Percentiles rank a stretch among this genome's conserved stretches.
Evolutionary conservation across 2,329 filamentous ascomycete species (phyloP).

Genomic region (Colletotrichum paranaense): DNA sequence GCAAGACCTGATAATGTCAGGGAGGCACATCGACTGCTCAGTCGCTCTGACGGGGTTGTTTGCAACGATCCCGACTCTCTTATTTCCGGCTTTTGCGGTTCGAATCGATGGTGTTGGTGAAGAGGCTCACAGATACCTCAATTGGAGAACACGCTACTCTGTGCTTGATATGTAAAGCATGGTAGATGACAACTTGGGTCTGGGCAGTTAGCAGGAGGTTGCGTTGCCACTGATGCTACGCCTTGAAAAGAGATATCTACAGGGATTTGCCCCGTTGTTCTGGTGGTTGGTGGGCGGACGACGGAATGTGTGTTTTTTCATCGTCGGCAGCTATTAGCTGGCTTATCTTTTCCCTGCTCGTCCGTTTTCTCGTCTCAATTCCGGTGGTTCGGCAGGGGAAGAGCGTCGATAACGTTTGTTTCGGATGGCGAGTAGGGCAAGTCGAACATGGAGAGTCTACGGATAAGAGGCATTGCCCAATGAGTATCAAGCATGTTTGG

Average conservation of each 20-base stretch:
- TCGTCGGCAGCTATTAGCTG: not conserved
- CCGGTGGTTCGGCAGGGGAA: not conserved
- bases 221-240: not conserved
- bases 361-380: not conserved
- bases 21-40: not conserved
- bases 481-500: not conserved
- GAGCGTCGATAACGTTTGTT: conserved; percentile 11
- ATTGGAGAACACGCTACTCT: too few relatives aligned
- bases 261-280: conserved; percentile 12
- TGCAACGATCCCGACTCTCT: too few relatives aligned
- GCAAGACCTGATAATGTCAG: not conserved
- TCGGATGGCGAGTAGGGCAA: not conserved
- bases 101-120: not conserved
- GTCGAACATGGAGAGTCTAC: not conserved
- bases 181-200: not conserved
- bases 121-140: not conserved
- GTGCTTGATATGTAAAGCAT: too few relatives aligned
- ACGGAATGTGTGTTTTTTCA: conserved; percentile 18
- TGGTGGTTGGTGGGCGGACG: conserved; percentile 8
- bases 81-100: not conserved
- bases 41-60: too few relatives aligned
- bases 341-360: not conserved
- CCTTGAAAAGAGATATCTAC: not conserved
- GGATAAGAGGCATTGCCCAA: conserved; percentile 13
- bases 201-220: conserved; percentile 1